Evolutionary conservation across 1,284 basidiomycete genomes (phyloP).

Genomic region (Spongispora temasekensis): DNA sequence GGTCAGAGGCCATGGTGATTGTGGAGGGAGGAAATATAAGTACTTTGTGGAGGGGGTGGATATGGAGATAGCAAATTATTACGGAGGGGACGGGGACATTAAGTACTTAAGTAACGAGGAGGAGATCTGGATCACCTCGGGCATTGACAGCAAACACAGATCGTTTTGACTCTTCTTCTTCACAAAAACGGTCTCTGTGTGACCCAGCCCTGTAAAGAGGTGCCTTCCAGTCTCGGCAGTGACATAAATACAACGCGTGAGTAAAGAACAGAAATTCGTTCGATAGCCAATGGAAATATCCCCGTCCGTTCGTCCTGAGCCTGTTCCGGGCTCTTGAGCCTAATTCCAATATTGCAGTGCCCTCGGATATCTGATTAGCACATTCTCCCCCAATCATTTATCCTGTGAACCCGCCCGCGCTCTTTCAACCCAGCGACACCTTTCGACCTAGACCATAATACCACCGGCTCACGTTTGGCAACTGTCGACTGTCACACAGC

Average conservation of each 20-base stretch:
- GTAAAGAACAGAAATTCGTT: constrained; percentile 30
- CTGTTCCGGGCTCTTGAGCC: constrained; percentile 32
- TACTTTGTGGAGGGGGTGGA: constrained; percentile 34
- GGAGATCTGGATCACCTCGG: constrained; percentile 39
- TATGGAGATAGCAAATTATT: constrained; percentile 24
- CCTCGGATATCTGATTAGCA: constrained; percentile 40
- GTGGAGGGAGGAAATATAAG: constrained; percentile 27
- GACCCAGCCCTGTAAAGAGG: constrained; percentile 36
- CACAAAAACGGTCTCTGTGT: constrained; percentile 37
- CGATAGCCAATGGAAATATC: constrained; percentile 25
- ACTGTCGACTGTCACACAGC: constrained; percentile 5
- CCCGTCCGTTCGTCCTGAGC: constrained; percentile 20
- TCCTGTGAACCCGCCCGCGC: constrained; percentile 23
- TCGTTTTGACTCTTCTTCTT: constrained; percentile 34
- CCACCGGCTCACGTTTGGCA: constrained; percentile 9
- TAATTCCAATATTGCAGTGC: constrained; percentile 41
- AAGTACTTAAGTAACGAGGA: constrained; percentile 38
- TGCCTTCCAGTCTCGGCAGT: constrained; percentile 39
- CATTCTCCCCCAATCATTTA: constrained; percentile 24
- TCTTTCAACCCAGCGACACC: constrained; percentile 34
- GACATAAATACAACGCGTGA: constrained; percentile 40
- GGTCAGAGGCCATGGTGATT: constrained; percentile 37
- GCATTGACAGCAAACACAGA: constrained; percentile 36
- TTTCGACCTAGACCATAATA: constrained; percentile 11
- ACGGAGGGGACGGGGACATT: constrained; percentile 35